Evolutionary conservation across 305 asterid species (phyloP), one percentile per base, ranked within the genome.

Genomic region (Solanum hybrid): DNA sequence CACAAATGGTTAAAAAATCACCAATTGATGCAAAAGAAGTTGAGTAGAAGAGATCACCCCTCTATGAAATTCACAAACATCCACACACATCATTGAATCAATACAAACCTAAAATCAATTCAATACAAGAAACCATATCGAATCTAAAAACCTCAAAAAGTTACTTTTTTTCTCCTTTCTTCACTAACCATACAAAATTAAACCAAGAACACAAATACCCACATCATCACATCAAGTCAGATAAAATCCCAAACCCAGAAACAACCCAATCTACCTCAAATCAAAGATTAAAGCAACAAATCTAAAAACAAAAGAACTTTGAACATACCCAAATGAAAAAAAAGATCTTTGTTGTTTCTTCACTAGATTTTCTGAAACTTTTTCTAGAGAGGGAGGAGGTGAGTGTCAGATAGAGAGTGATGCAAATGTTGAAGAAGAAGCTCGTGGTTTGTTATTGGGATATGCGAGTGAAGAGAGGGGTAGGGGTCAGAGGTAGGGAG

Each of bases 281-380:
- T 60, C 71, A 60, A 60, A 60, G 71, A 19, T 22, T 13, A 84
- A 81, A 80, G 14, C 40, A 29, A 85, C 72, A 42, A 77, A 29
- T 14, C 69, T 22, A 22, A 64, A 37, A 88, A 90, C 10, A 11
- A 56, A 88, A 7, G 12, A 85, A 64, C 1, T 66, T 34, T 1
- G 78, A 73, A 86, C 42, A 88, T 90, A 92, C 92, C 94, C 89
- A 91, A 90, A 81, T 64, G 64, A 87, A 76, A 19, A 19, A 77
- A 10, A 88, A 56, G 14, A 87, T 85, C 42, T 22, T 64, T 11
- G 26, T 72, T 88, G 60, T 15, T 81, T 27, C 40, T 51, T 84
- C 73, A 84, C 87, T 84, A 77, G 35, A 86, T 76, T 87, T 79
- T 88, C 81, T 88, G 35, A 71, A 86, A 71, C 40, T 87, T 60